These are phyloP conservation scores for Rhododendron simsii DNA, from an alignment of 148 eudicot species.

Conservation along the genomic window DNA sequence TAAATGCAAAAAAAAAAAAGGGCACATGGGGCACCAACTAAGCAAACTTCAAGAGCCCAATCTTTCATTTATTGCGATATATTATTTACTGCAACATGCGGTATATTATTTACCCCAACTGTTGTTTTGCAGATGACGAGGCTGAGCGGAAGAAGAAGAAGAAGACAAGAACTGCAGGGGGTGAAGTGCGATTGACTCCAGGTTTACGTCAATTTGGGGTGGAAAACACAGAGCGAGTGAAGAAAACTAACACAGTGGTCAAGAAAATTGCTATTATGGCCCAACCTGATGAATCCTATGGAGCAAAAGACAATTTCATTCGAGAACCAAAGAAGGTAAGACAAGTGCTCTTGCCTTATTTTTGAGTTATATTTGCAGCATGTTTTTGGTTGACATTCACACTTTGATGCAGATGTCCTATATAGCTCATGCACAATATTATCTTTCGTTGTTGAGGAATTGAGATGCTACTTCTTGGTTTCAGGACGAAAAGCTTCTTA, in stretches of 20 bases:
- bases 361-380: neutral
- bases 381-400: neutral
- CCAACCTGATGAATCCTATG: slow-evolving; percentile 34
- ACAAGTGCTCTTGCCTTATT: neutral
- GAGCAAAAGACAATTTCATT: slow-evolving; percentile 27
- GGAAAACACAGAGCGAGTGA: slow-evolving; percentile 41
- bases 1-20: neutral
- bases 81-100: neutral
- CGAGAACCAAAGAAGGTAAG: slow-evolving; percentile 47
- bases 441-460: neutral
- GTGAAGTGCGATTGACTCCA: slow-evolving; percentile 28
- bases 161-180: slow-evolving; percentile 42
- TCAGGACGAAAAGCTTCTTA: slow-evolving; percentile 54
- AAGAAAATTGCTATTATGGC: slow-evolving; percentile 31
- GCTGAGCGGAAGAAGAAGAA: slow-evolving; percentile 76
- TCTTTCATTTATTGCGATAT: neutral
- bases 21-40: neutral
- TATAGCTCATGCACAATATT: neutral
- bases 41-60: neutral
- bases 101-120: neutral
- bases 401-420: neutral
- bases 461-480: slow-evolving; percentile 11
- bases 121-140: slow-evolving; percentile 61
- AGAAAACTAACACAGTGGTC: slow-evolving; percentile 34
- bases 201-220: slow-evolving; percentile 24